Percentiles rank a stretch among this genome's conserved stretches.
These are phyloP conservation scores for Pleodorina starrii DNA, from an alignment of 139 green algal genomes.

Conservation along the genomic window DNA sequence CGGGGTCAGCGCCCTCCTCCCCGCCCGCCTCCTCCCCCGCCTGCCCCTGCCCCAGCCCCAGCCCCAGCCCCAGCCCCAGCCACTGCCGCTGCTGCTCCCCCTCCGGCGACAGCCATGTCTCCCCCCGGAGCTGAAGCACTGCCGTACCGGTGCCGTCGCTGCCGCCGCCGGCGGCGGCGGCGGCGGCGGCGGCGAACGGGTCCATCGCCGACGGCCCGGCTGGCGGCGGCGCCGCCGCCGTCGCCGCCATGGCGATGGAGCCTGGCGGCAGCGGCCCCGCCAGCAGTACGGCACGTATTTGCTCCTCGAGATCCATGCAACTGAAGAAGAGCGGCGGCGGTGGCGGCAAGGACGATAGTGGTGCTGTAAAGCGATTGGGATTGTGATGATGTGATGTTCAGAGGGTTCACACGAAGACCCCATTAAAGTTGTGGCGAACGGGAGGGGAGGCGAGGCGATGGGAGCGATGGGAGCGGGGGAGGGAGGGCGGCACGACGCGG, in stretches of 20 bases:
- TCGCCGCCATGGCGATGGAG: neutral
- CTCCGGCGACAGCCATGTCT: neutral
- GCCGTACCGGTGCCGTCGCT: neutral
- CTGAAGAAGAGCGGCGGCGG: neutral
- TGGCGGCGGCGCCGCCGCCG: neutral
- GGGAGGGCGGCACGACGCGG: neutral
- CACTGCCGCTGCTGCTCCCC: neutral
- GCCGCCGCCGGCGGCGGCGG: neutral
- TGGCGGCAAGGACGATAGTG: neutral
- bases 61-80: neutral
- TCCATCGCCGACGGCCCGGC: neutral
- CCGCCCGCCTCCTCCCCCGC: neutral
- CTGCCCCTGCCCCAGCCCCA: neutral
- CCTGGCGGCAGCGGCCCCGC: neutral
- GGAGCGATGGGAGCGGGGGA: neutral
- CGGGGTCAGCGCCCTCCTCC: neutral
- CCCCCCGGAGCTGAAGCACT: neutral
- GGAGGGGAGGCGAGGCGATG: no score
- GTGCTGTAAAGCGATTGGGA: neutral
- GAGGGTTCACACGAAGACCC: no score
- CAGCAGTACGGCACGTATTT: constrained; percentile 12
- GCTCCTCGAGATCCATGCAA: constrained; percentile 4
- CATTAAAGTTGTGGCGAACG: no score
- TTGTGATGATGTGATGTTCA: neutral
- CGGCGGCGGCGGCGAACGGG: neutral